Evolutionary conservation across 352 stramenopile genomes (phyloP), one percentile per base, ranked within the genome.

Genomic region (Phytophthora tubulina): DNA sequence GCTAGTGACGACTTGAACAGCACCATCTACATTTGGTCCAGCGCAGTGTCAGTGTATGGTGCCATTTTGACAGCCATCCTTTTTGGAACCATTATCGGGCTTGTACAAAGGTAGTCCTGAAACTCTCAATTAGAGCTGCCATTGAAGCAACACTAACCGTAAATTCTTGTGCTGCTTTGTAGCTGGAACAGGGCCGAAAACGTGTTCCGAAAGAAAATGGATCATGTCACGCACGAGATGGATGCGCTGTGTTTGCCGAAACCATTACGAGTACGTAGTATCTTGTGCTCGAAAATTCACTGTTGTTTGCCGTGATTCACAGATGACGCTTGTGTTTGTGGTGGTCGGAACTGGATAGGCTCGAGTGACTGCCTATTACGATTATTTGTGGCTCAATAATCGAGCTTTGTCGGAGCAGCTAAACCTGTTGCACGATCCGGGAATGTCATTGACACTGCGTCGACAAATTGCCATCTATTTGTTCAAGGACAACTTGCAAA

Each of bases 381-480:
- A 91, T 62, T 91, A 90, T 50, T 67, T 91, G n/a, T 91, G 84
- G 84, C 49, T 91, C 1, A 91, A 91, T 62, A 90, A 82, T 56
- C 84, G 84, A 7, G 81, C 80, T 35, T 80, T 90, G 38, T 92
- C 82, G 1, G 77, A 92, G 31, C 67, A 89, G 31, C 63, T 92
- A 17, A 84, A 78, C 55, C 35, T 92, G n/a, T 75, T 90, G 6
- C 78, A 89, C 15, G 82, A 92, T 56, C 58, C 73, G 4, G 82
- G 82, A n/a, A 92, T 92, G 82, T 92, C 84, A 15, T 63, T 87
- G 30, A 69, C 72, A 6, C 46, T 92, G 17, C 79, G 82, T 1
- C 68, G 84, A 58, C 82, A 90, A 52, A 84, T 92, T 60, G 82
- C 84, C 11, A 84, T 92, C 55, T 90, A 92, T 32, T 61, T 92